Evolutionary conservation across 2,329 filamentous ascomycete genomes (phyloP).

Genomic region (Mycosphaerella sp.): DNA sequence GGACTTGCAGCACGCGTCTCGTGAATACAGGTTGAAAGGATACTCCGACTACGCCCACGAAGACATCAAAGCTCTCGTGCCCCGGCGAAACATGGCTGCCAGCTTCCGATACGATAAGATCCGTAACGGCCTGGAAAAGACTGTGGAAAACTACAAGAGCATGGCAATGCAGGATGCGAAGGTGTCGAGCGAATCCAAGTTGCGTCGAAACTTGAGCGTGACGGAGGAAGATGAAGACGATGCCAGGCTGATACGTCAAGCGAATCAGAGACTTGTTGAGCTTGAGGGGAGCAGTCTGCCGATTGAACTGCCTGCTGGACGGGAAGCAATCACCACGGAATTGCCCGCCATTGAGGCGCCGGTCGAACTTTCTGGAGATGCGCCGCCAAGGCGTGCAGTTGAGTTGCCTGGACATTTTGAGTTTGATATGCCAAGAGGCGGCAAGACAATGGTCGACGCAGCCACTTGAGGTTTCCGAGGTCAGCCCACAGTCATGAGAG

Average conservation of each 20-base stretch:
- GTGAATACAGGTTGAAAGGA: conserved; percentile 18
- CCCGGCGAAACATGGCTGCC: conserved; percentile 15
- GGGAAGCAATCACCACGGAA: background rate
- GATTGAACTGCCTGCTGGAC: background rate
- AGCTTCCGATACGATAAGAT: conserved; percentile 20
- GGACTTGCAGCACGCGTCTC: conserved; percentile 20
- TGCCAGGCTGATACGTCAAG: background rate
- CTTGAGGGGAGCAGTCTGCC: conserved; percentile 1
- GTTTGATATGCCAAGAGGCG: too few species aligned
- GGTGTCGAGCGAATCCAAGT: conserved; percentile 8
- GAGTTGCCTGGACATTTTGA: background rate
- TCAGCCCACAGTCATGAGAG: too few species aligned
- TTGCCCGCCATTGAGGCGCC: background rate
- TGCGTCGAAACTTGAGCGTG: background rate
- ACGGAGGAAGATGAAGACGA: background rate
- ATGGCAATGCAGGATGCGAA: conserved; percentile 20
- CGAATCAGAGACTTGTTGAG: background rate
- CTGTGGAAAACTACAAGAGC: conserved; percentile 21
- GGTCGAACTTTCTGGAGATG: conserved; percentile 1
- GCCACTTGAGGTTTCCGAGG: too few species aligned
- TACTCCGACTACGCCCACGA: conserved; percentile 20
- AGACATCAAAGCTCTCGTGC: conserved; percentile 20
- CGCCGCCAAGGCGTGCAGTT: background rate
- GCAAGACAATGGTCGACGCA: too few species aligned
- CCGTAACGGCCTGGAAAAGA: conserved; percentile 14